Percentiles rank a stretch among this genome's conserved stretches.
Conservation (phyloP, 2,329 filamentous ascomycete genomes). For the Claviceps sp. region DNA sequence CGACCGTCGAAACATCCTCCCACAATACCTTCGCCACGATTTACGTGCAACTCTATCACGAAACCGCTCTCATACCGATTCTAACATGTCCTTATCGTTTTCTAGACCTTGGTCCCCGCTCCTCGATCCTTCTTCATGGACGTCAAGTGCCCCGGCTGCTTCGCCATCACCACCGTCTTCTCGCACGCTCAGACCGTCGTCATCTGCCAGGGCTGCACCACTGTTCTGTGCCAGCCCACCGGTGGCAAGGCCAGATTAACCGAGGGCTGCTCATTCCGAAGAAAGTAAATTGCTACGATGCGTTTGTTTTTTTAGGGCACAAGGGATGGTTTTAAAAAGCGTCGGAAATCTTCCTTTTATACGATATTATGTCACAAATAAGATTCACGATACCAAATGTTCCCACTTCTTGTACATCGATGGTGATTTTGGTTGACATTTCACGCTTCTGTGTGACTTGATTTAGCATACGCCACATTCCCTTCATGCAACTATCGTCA, state of each 20-base stretch:
- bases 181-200: constrained; percentile 99
- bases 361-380: too few relatives aligned
- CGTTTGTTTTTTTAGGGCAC: constrained; percentile 28
- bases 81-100: background rate
- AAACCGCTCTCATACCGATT: background rate
- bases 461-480: too few relatives aligned
- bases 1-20: constrained; percentile 4
- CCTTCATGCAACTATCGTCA: background rate
- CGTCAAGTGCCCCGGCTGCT: constrained; percentile 99
- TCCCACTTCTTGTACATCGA: too few relatives aligned
- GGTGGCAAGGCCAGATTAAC: constrained; percentile 98
- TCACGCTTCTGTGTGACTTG: too few relatives aligned
- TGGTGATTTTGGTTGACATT: too few relatives aligned
- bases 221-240: constrained; percentile 98
- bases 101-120: constrained; percentile 78
- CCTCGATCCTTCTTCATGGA: constrained; percentile 99
- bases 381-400: too few relatives aligned
- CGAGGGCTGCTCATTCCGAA: constrained; percentile 99
- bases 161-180: constrained; percentile 99
- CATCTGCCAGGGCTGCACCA: constrained; percentile 99
- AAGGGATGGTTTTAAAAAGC: too few relatives aligned
- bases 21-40: constrained; percentile 7
- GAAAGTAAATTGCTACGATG: constrained; percentile 67
- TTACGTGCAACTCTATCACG: background rate
- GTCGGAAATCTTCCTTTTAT: too few relatives aligned